Percentiles rank a stretch among this genome's conserved stretches.
phyloP scores from a whole-genome alignment of 2,329 filamentous ascomycete species.

The Ophiostoma triangulosporum region DNA sequence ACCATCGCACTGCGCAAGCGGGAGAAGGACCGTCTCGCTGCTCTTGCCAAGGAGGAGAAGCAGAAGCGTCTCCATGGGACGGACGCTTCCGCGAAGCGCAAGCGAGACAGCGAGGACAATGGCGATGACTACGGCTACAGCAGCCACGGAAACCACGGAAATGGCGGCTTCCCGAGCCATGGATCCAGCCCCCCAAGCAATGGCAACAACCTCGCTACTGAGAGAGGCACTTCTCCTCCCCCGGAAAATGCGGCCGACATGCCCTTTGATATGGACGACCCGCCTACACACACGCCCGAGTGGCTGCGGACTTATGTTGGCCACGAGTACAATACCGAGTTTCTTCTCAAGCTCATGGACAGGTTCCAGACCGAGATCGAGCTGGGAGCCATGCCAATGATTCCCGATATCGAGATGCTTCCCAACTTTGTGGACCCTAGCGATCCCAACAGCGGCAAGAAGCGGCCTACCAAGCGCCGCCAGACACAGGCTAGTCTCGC shows the following conservation, averaged over 20 bases:
- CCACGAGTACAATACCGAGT: constrained; percentile 32
- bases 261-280: neutral
- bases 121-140: constrained; percentile 19
- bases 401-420: constrained; percentile 47
- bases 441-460: constrained; percentile 11
- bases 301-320: constrained; percentile 36
- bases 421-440: constrained; percentile 31
- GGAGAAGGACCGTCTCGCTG: constrained; percentile 43
- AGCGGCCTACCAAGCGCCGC: constrained; percentile 7
- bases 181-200: no score
- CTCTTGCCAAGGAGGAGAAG: constrained; percentile 18
- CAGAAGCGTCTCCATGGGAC: neutral
- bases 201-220: no score
- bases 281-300: constrained; percentile 27
- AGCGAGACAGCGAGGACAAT: constrained; percentile 8
- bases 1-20: constrained; percentile 50
- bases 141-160: constrained; percentile 18
- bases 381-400: constrained; percentile 26
- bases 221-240: no score
- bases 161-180: constrained; percentile 17
- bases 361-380: constrained; percentile 33
- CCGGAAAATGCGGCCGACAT: no score
- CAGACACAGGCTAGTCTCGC: neutral
- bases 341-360: constrained; percentile 34
- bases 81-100: neutral